These are phyloP conservation scores for Candida koratica DNA, from an alignment of 805 yeast genomes.

Conservation along the genomic window DNA sequence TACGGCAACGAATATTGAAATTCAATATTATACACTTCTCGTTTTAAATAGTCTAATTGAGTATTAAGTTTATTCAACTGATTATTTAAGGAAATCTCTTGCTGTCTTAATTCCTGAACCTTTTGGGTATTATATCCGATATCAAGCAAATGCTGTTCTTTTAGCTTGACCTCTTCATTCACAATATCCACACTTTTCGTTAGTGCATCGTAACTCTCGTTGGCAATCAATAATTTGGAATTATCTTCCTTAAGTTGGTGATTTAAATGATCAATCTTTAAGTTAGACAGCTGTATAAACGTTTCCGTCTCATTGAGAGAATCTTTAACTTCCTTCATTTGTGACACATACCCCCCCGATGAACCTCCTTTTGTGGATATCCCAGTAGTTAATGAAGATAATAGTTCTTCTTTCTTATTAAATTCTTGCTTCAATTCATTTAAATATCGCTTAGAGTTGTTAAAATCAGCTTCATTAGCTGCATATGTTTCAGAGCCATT, in stretches of 20 bases:
- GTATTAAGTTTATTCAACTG: slow-evolving; percentile 42
- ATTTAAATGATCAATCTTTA: slow-evolving; percentile 55
- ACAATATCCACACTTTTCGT: slow-evolving; percentile 43
- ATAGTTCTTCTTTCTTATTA: slow-evolving; percentile 66
- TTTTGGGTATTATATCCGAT: slow-evolving; percentile 56
- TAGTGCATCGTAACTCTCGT: slow-evolving; percentile 41
- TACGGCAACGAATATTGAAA: slow-evolving; percentile 68
- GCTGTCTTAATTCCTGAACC: slow-evolving; percentile 41
- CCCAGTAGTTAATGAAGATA: slow-evolving; percentile 82
- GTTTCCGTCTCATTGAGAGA: slow-evolving; percentile 52
- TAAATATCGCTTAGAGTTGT: slow-evolving; percentile 41
- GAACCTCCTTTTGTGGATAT: slow-evolving; percentile 76
- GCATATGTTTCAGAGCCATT: slow-evolving; percentile 36
- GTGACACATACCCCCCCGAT: slow-evolving; percentile 74
- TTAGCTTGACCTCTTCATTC: slow-evolving; percentile 30
- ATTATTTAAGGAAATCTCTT: slow-evolving; percentile 42
- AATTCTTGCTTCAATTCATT: slow-evolving; percentile 44
- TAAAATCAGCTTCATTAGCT: slow-evolving; percentile 43
- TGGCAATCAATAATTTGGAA: slow-evolving; percentile 52
- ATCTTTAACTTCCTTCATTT: slow-evolving; percentile 60
- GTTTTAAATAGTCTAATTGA: slow-evolving; percentile 52
- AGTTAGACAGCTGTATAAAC: slow-evolving; percentile 51
- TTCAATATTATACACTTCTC: slow-evolving; percentile 69
- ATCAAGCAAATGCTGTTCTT: slow-evolving; percentile 40
- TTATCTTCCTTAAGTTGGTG: slow-evolving; percentile 48